Conservation (phyloP, 2,329 filamentous ascomycete species). For the Esteya vermicola region DNA sequence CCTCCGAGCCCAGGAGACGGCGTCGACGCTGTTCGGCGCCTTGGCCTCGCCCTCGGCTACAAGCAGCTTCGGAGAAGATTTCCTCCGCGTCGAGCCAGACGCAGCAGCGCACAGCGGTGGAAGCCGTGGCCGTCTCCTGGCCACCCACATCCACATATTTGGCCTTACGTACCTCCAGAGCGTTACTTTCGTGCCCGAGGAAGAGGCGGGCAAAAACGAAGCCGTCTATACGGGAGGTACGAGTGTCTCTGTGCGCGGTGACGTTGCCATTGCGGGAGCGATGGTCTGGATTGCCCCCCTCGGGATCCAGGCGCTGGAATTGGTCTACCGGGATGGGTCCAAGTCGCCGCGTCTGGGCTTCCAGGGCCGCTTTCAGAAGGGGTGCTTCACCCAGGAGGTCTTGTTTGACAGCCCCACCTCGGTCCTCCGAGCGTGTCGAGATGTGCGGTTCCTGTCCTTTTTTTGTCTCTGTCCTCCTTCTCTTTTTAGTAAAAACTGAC, state of each 20-base stretch:
- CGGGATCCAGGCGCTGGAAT: conserved; percentile 1
- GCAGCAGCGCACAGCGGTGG: neutral
- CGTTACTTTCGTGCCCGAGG: neutral
- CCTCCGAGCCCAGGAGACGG: conserved; percentile 4
- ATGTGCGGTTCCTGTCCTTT: neutral
- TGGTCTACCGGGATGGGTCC: conserved; percentile 4
- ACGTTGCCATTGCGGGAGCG: conserved; percentile 1
- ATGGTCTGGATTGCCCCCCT: conserved; percentile 3
- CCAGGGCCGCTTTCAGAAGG: neutral
- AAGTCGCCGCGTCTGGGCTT: conserved; percentile 3
- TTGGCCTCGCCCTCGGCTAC: neutral
- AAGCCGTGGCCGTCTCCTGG: conserved; percentile 1
- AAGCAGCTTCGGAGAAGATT: neutral
- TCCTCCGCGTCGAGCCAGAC: neutral
- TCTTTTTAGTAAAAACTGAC: neutral
- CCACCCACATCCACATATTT: conserved; percentile 1
- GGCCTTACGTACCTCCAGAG: conserved; percentile 3
- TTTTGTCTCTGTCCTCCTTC: neutral
- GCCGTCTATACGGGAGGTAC: neutral
- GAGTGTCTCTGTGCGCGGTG: conserved; percentile 1
- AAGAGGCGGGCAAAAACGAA: neutral
- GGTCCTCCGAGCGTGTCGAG: neutral
- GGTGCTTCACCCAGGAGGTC: conserved; percentile 1
- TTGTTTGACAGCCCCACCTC: neutral
- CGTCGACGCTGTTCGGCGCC: neutral